Percentiles rank a stretch among this genome's conserved stretches.
Conservation (phyloP, 768 basidiomycete genomes). For the Cyclocybe cylindracea region DNA sequence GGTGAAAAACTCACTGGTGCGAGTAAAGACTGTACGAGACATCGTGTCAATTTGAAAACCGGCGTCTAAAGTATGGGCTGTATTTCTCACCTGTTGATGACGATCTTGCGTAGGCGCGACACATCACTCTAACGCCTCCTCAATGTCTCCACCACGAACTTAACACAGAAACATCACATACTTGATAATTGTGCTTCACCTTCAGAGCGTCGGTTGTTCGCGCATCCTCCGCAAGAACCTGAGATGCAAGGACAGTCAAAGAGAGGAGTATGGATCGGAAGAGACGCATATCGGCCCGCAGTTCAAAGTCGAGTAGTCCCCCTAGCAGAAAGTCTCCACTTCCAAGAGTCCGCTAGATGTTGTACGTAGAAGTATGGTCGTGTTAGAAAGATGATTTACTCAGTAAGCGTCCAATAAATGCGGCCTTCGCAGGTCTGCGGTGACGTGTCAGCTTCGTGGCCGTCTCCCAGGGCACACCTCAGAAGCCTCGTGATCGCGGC, state of each 20-base stretch:
- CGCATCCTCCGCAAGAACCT: conserved; percentile 50
- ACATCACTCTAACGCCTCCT: conserved; percentile 75
- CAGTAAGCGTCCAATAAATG: conserved; percentile 1
- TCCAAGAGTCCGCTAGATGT: too few relatives aligned
- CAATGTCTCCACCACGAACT: background rate
- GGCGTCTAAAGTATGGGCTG: background rate
- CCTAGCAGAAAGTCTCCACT: too few relatives aligned
- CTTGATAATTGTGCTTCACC: conserved; percentile 75
- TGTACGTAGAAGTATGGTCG: background rate
- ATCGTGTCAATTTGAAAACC: conserved; percentile 2
- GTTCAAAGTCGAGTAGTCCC: background rate
- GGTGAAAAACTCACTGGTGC: conserved; percentile 53
- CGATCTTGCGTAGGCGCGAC: conserved; percentile 87
- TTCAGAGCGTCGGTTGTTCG: conserved; percentile 30
- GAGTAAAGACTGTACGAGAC: conserved; percentile 67
- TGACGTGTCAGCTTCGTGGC: conserved; percentile 57
- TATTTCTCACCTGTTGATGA: conserved; percentile 74
- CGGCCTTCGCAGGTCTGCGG: conserved; percentile 15
- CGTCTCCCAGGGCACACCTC: conserved; percentile 23
- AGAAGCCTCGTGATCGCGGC: conserved; percentile 19
- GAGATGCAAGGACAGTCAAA: conserved; percentile 43
- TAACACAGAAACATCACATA: conserved; percentile 23
- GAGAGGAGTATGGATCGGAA: conserved; percentile 50
- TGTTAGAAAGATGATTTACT: background rate
- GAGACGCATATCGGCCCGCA: conserved; percentile 52